Evolutionary conservation across 2,329 filamentous ascomycete species (phyloP), one percentile per base, ranked within the genome.

Genomic region (Pseudodiploospora longispora): DNA sequence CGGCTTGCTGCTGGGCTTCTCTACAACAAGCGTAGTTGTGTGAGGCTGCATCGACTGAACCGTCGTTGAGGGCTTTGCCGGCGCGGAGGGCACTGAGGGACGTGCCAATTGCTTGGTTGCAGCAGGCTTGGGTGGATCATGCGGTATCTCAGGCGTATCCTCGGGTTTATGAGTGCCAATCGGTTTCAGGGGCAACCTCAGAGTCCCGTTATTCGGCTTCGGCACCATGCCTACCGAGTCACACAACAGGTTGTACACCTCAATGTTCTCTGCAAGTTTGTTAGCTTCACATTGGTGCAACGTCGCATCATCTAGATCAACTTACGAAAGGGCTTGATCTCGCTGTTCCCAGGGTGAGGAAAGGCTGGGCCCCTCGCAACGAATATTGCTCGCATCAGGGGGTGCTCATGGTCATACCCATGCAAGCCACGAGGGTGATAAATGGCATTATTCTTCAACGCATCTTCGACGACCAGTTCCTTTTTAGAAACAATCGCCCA

Each of bases 341-440:
- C 78, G 62, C 86, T 94, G 55, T 93, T 90, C 0, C 86, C 81
- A 34, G 77, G 69, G 55, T 96, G 90, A 0, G 88, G 87, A 59
- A 98, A 98, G 0, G 91, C 90, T 4, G 93, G 93, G 0, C 93
- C 93, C 34, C 87, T 75, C 1, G 93, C 93, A 40, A 97, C 75
- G 56, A 98, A 98, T 36, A 98, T 94, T 1, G 93, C 91, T 34
- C 93, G 75, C 93, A 98, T 98, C 37, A 98, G 71, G 1, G 91
- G 90, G 60, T 98, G 84, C 57, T 95, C 83, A 56, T 95, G 84
- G 60, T 98, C 93, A 59, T 97, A 98, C 2, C 93, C 93, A 59
- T 98, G 93, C 2, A 98, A 69, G 2, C 93, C 93, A 29, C 76
- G 77, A 0, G 93, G 93, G 52, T 84, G 76, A 58, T 96, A 98